phyloP scores from a whole-genome alignment of 164 flowering plant genomes.

The Vitis rotundifolia region DNA sequence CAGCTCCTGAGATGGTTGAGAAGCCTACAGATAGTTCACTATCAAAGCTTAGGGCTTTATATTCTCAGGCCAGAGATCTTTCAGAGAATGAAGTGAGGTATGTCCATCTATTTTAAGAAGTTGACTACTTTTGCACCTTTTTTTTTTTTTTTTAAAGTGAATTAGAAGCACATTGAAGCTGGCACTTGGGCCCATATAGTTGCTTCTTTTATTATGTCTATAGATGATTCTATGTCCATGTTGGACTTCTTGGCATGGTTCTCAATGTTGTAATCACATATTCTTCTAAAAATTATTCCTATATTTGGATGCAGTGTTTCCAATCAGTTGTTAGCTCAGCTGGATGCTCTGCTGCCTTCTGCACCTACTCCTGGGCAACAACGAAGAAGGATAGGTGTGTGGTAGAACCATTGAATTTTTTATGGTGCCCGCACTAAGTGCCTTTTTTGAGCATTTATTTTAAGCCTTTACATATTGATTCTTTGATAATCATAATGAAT shows the following conservation, averaged over 20 bases:
- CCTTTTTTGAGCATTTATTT: background rate
- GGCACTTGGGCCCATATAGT: background rate
- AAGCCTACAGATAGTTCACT: constrained; percentile 80
- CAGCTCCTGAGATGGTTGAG: constrained; percentile 92
- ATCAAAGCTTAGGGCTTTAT: constrained; percentile 56
- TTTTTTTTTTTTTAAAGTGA: background rate
- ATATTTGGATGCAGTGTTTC: constrained; percentile 57
- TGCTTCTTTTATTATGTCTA: background rate
- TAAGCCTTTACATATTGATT: background rate
- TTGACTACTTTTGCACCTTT: background rate
- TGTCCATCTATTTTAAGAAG: constrained; percentile 6
- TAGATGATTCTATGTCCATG: background rate
- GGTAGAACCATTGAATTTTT: constrained; percentile 1
- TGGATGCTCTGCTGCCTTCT: constrained; percentile 72
- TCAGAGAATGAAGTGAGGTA: constrained; percentile 82
- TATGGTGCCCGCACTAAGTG: background rate
- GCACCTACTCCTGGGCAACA: constrained; percentile 63
- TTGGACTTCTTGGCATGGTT: background rate
- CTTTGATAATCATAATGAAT: too few relatives aligned
- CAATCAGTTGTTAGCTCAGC: constrained; percentile 48
- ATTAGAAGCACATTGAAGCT: background rate
- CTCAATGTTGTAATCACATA: background rate
- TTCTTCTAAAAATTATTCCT: background rate
- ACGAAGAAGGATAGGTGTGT: constrained; percentile 73
- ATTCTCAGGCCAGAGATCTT: constrained; percentile 77